phyloP scores from a whole-genome alignment of 441 rosid genomes.

The Breynia disticha region DNA sequence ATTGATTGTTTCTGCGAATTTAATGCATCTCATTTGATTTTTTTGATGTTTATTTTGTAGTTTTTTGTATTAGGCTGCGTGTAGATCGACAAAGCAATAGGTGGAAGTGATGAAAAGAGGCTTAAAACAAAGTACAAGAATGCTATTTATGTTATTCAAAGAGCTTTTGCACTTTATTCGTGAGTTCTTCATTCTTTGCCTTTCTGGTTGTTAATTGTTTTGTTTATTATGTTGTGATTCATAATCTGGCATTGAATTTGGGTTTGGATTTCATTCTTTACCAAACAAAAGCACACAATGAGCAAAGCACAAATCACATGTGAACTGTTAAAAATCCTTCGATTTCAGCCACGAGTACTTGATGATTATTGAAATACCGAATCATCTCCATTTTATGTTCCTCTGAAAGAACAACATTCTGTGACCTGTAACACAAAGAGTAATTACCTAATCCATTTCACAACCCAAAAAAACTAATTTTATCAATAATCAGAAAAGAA shows the following conservation, averaged over 20 bases:
- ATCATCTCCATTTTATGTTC: too few relatives aligned
- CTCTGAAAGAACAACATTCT: too few relatives aligned
- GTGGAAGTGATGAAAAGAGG: conserved; percentile 76
- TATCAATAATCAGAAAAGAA: too few relatives aligned
- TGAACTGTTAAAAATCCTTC: too few relatives aligned
- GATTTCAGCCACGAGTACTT: too few relatives aligned
- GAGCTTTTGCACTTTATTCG: conserved; percentile 96
- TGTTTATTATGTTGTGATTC: conserved; percentile 18
- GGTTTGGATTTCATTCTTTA: not conserved
- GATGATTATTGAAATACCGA: too few relatives aligned
- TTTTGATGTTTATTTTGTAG: conserved; percentile 4
- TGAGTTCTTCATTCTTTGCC: conserved; percentile 33
- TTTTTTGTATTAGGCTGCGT: conserved; percentile 30
- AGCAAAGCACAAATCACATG: too few relatives aligned
- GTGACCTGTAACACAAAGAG: too few relatives aligned
- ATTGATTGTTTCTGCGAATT: not conserved
- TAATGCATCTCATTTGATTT: conserved; percentile 14
- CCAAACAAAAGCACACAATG: too few relatives aligned
- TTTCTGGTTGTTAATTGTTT: conserved; percentile 6
- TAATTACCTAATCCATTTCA: too few relatives aligned
- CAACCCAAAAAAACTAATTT: too few relatives aligned
- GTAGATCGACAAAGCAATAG: conserved; percentile 90
- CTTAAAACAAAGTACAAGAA: conserved; percentile 86
- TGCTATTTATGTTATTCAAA: conserved; percentile 77
- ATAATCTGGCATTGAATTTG: conserved; percentile 11